These are phyloP conservation scores for Wickerhamiella shivajii DNA, from an alignment of 805 yeast species.

Conservation along the genomic window DNA sequence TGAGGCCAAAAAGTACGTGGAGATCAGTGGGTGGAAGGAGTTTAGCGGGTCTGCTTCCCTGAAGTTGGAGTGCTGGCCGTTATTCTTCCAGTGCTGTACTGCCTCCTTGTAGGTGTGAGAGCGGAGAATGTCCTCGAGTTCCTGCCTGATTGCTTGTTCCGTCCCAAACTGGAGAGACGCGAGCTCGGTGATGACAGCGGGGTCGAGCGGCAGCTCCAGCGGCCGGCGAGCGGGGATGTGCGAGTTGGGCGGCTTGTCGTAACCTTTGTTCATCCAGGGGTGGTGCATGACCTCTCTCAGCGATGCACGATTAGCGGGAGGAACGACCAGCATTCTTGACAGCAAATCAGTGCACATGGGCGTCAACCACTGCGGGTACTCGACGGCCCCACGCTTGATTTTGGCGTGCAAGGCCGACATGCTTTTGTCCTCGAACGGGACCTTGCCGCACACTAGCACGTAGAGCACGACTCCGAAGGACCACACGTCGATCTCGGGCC, in stretches of 20 bases:
- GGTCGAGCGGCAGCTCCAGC: slow-evolving; percentile 51
- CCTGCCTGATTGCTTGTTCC: slow-evolving; percentile 35
- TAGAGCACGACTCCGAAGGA: slow-evolving; percentile 93
- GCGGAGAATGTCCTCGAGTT: slow-evolving; percentile 41
- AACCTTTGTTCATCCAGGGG: slow-evolving; percentile 92
- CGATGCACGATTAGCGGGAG: slow-evolving; percentile 67
- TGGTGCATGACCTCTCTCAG: slow-evolving; percentile 68
- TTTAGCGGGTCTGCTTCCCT: slow-evolving; percentile 58
- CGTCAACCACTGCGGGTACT: slow-evolving; percentile 73
- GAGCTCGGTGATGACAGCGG: slow-evolving; percentile 56
- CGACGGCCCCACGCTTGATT: slow-evolving; percentile 82
- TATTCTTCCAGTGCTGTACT: slow-evolving; percentile 38
- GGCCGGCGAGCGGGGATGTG: slow-evolving; percentile 72
- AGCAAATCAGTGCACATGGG: slow-evolving; percentile 67
- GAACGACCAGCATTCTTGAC: slow-evolving; percentile 82
- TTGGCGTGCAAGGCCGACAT: slow-evolving; percentile 86
- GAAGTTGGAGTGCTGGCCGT: slow-evolving; percentile 20
- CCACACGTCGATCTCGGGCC: slow-evolving; percentile 98
- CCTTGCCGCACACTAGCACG: slow-evolving; percentile 93
- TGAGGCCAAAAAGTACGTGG: slow-evolving; percentile 72
- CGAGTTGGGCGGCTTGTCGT: slow-evolving; percentile 53
- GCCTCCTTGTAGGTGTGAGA: slow-evolving; percentile 55
- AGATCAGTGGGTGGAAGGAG: slow-evolving; percentile 77
- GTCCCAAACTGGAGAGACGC: slow-evolving; percentile 66
- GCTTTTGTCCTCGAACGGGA: slow-evolving; percentile 92